These are phyloP conservation scores for Physocladia obscura DNA, from an alignment of 192 early-diverging fungal genomes.

Conservation along the genomic window DNA sequence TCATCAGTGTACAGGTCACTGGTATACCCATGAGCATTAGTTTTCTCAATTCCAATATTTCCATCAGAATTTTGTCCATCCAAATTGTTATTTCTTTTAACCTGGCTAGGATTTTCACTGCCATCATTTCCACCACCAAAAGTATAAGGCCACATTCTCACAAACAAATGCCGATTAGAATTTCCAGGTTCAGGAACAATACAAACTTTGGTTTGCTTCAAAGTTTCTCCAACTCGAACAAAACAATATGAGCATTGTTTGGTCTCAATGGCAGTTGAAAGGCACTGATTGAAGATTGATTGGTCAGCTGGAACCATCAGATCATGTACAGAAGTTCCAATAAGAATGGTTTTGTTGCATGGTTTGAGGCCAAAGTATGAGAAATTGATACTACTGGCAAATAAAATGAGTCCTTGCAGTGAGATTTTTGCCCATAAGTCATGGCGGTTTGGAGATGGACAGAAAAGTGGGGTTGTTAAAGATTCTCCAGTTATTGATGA, in stretches of 20 bases:
- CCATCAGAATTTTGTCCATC: background rate
- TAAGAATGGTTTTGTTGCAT: background rate
- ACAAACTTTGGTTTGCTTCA: background rate
- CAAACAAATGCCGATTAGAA: slow-evolving; percentile 10
- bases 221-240: slow-evolving; percentile 4
- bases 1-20: no score
- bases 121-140: background rate
- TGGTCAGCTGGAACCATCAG: slow-evolving; percentile 3
- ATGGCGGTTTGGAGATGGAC: slow-evolving; percentile 14
- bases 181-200: slow-evolving; percentile 7
- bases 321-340: slow-evolving; percentile 3
- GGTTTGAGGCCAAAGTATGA: slow-evolving; percentile 28
- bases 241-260: background rate
- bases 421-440: slow-evolving; percentile 67
- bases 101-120: background rate
- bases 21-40: slow-evolving; percentile 32
- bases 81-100: no score
- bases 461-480: background rate
- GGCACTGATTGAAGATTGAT: slow-evolving; percentile 1
- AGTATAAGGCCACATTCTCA: slow-evolving; percentile 1
- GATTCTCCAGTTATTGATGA: background rate
- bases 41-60: background rate
- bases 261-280: slow-evolving; percentile 3
- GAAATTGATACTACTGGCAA: slow-evolving; percentile 5
- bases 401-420: slow-evolving; percentile 57